Conservation (phyloP, 1,284 basidiomycete species). For the Ustilago curta region DNA sequence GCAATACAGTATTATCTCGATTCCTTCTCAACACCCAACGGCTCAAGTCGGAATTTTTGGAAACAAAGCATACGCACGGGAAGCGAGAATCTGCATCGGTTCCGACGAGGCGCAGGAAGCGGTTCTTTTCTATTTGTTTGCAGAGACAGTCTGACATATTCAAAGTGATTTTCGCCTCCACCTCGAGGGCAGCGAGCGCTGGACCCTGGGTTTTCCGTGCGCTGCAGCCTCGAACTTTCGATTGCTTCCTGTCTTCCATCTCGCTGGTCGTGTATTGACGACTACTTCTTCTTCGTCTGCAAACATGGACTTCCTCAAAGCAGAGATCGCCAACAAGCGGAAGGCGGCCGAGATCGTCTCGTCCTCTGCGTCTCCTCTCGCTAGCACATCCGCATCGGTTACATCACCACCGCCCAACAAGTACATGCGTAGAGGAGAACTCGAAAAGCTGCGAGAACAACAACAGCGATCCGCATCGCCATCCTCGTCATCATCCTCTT, state of each 20-base stretch:
- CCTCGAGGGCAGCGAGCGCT: conserved; percentile 6
- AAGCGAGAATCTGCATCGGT: conserved; percentile 9
- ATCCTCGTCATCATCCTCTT: conserved; percentile 11
- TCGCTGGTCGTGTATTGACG: not conserved
- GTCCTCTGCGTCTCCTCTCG: conserved; percentile 10
- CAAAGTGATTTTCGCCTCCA: conserved; percentile 12
- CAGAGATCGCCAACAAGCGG: conserved; percentile 81
- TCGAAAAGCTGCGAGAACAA: conserved; percentile 42
- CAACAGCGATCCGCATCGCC: conserved; percentile 32
- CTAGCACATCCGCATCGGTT: conserved; percentile 7
- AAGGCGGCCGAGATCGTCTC: conserved; percentile 74
- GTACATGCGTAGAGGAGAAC: conserved; percentile 61
- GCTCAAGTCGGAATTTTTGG: conserved; percentile 35
- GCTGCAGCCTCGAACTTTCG: conserved; percentile 16
- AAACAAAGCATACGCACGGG: conserved; percentile 27
- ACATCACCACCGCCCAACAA: conserved; percentile 29
- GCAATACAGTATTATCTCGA: conserved; percentile 27
- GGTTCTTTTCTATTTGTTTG: not conserved
- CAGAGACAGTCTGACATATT: conserved; percentile 14
- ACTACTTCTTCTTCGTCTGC: not conserved
- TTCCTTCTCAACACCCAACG: conserved; percentile 16
- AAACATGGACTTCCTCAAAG: conserved; percentile 84
- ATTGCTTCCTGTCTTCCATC: conserved; percentile 8
- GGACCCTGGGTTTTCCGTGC: conserved; percentile 2
- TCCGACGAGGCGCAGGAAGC: conserved; percentile 14